These are phyloP conservation scores for Saccharomycopsis fibuligera DNA, from an alignment of 805 yeast genomes.

Conservation along the genomic window DNA sequence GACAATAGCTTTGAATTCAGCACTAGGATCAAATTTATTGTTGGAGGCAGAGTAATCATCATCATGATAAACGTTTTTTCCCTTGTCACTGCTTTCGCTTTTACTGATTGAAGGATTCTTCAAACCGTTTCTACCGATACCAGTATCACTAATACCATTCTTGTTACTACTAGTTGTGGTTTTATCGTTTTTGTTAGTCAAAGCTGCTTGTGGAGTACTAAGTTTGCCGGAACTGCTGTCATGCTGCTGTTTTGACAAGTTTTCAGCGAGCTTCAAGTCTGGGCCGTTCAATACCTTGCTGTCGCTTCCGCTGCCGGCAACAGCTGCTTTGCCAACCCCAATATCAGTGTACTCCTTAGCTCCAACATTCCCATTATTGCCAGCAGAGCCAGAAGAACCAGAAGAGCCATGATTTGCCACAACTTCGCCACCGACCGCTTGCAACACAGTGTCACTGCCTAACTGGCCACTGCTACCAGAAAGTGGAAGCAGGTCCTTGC, in stretches of 20 bases:
- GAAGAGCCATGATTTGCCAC: no score
- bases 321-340: neutral
- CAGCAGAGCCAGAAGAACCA: no score
- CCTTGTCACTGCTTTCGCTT: neutral
- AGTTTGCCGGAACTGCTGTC: neutral
- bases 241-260: neutral
- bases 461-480: no score
- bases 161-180: neutral
- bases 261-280: no score
- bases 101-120: neutral
- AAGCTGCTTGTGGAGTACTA: neutral
- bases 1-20: conserved; percentile 21
- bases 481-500: no score
- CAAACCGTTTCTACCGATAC: neutral
- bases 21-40: conserved; percentile 11
- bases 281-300: no score
- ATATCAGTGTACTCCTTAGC: neutral
- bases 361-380: neutral
- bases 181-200: neutral
- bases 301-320: neutral
- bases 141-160: neutral
- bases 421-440: no score
- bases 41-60: neutral
- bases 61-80: neutral
- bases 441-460: no score